Conservation (phyloP, 768 basidiomycete genomes). For the Pisolithus marmoratus region DNA sequence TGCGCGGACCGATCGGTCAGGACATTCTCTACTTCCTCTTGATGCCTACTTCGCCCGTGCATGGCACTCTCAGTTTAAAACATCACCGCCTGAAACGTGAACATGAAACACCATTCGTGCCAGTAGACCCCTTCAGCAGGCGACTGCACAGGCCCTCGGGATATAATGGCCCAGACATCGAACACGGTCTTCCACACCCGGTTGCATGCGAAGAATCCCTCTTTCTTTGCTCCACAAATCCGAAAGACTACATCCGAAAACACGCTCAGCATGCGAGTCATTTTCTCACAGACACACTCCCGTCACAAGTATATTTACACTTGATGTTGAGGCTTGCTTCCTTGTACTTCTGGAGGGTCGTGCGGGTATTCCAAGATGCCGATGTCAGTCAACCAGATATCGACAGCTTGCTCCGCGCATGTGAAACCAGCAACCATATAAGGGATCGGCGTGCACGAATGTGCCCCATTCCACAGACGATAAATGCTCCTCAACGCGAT, state of each 20-base stretch:
- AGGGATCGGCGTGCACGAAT: conserved; percentile 10
- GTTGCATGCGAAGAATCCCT: conserved; percentile 15
- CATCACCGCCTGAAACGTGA: conserved; percentile 37
- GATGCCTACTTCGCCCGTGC: conserved; percentile 50
- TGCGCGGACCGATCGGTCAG: conserved; percentile 8
- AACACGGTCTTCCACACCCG: conserved; percentile 12
- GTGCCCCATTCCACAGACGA: conserved; percentile 27
- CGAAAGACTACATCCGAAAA: conserved; percentile 8
- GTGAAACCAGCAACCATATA: conserved; percentile 13
- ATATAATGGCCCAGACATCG: conserved; percentile 13
- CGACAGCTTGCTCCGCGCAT: conserved; percentile 40
- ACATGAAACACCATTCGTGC: conserved; percentile 51
- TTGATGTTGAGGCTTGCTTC: conserved; percentile 65
- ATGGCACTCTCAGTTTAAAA: conserved; percentile 46
- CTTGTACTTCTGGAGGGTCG: conserved; percentile 74
- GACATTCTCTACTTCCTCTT: conserved; percentile 11
- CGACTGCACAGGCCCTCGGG: conserved; percentile 15
- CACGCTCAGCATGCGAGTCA: conserved; percentile 17
- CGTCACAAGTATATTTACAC: conserved; percentile 39
- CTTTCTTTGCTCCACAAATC: conserved; percentile 16
- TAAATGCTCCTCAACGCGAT: conserved; percentile 9
- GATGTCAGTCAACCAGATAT: conserved; percentile 74
- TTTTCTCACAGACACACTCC: conserved; percentile 32
- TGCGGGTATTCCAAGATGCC: conserved; percentile 70
- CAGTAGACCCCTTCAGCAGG: conserved; percentile 47